These are phyloP conservation scores for Agroathelia rolfsii DNA, from an alignment of 1,284 basidiomycete genomes.

Conservation along the genomic window DNA sequence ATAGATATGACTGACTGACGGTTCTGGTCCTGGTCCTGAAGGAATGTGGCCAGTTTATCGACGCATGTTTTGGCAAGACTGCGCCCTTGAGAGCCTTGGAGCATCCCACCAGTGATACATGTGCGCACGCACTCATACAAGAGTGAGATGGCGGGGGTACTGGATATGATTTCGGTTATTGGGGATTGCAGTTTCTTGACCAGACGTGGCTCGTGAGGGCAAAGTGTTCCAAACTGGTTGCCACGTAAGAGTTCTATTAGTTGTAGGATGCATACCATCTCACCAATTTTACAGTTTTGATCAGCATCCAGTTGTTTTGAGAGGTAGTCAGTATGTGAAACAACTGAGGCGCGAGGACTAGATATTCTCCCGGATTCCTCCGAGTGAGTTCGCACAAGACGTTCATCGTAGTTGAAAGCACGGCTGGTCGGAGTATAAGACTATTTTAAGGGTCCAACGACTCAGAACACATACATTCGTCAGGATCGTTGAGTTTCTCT, in stretches of 20 bases:
- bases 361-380: conserved; percentile 67
- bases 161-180: conserved; percentile 90
- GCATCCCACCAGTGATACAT: conserved; percentile 95
- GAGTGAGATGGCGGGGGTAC: conserved; percentile 91
- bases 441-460: conserved; percentile 1
- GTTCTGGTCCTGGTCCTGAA: conserved; percentile 93
- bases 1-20: conserved; percentile 36
- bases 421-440: conserved; percentile 39
- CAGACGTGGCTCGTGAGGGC: conserved; percentile 86
- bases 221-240: conserved; percentile 91
- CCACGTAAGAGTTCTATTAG: conserved; percentile 3
- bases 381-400: conserved; percentile 91
- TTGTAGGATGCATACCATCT: conserved; percentile 15
- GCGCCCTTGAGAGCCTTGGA: conserved; percentile 73
- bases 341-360: conserved; percentile 82
- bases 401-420: conserved; percentile 88
- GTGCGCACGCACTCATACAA: conserved; percentile 98
- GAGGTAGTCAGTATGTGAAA: conserved; percentile 93
- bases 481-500: conserved; percentile 82
- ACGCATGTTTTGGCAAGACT: conserved; percentile 83
- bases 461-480: conserved; percentile 43
- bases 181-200: conserved; percentile 91
- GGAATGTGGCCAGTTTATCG: conserved; percentile 87
- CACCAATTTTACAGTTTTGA: conserved; percentile 96
- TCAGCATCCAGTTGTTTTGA: conserved; percentile 99